Base-by-base conservation (phyloP, 495 filamentous ascomycete species). In the Trichoderma asperelloides region DNA sequence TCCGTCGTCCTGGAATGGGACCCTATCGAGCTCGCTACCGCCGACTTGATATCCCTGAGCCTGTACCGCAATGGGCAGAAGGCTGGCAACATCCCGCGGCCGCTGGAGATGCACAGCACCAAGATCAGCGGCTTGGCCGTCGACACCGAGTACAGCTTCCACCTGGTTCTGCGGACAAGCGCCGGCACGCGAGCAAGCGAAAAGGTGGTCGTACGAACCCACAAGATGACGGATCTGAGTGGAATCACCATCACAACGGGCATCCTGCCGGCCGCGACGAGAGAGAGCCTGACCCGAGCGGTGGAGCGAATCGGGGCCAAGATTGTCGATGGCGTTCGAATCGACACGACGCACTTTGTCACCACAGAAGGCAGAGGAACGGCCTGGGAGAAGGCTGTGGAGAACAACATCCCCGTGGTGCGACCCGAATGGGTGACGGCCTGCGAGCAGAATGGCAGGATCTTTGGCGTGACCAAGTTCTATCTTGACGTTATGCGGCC, bases 331-430 rank as follows among this genome's bases (percentile, higher is more conserved):
- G 82, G 86, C 2, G 96, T 99, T 37, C 84, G 94, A 65, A 98
- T 99, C 68, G 95, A 99, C 72, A 99, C 95, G 3, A 99, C 95
- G 18, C 95, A 99, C 77, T 99, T 98, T 75, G 93, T 99, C 63
- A 97, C 94, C 70, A 94, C 91, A n/a, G 96, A 99, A 74, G 94
- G 94, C 2, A 81, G 93, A 21, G 95, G 95, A 11, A 83, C 89
- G 60, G 81, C 86, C 27, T 99, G 96, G 96, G 96, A 98, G 78
- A 93, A 91, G 76, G 95, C 96, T 16, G 88, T 92, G 47, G 94
- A 97, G 79, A 95, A 95, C 87, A 99, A 98, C 78, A 96, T 99
- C 62, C 95, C 95, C 8, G 91, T 98, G 13, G 96, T 99, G n/a
- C 83, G 93, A 68, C 96, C 96, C 23, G 96, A 98, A 76, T 99